Percentiles rank a stretch among this genome's conserved stretches.
These are phyloP conservation scores for Debaryomyces robertsiae DNA, from an alignment of 1,139 yeast species.

Conservation along the genomic window DNA sequence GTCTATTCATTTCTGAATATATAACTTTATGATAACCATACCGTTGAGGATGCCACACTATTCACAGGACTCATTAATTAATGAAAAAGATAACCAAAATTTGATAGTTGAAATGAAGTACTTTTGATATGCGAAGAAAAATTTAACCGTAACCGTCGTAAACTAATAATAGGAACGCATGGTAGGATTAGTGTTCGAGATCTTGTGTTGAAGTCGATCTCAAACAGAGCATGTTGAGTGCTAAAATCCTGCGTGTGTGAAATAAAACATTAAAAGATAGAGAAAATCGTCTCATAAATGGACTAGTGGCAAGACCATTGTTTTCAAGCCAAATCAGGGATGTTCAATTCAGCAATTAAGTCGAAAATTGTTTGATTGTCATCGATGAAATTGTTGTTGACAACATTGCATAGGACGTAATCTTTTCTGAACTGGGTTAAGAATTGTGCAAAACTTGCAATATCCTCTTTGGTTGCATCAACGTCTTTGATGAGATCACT, in stretches of 20 bases:
- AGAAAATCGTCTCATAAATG: constrained; percentile 4
- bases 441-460: constrained; percentile 36
- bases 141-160: constrained; percentile 21
- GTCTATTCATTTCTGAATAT: constrained; percentile 5
- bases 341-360: constrained; percentile 32
- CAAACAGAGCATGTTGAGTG: constrained; percentile 31
- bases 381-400: constrained; percentile 78
- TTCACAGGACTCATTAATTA: constrained; percentile 15
- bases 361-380: constrained; percentile 52
- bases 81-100: constrained; percentile 14
- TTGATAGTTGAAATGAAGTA: constrained; percentile 29
- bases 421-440: constrained; percentile 55
- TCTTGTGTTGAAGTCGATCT: constrained; percentile 23
- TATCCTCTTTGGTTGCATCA: constrained; percentile 33
- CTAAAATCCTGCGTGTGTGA: constrained; percentile 24
- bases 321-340: constrained; percentile 19
- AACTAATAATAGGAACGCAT: constrained; percentile 14
- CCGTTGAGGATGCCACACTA: constrained; percentile 38
- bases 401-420: constrained; percentile 82
- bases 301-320: too few species aligned
- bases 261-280: constrained; percentile 17
- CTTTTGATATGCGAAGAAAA: constrained; percentile 17
- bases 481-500: constrained; percentile 43
- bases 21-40: constrained; percentile 21
- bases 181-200: constrained; percentile 12